These are phyloP conservation scores for Aquanectria penicillioides DNA, from an alignment of 2,329 filamentous ascomycete species.

Conservation along the genomic window DNA sequence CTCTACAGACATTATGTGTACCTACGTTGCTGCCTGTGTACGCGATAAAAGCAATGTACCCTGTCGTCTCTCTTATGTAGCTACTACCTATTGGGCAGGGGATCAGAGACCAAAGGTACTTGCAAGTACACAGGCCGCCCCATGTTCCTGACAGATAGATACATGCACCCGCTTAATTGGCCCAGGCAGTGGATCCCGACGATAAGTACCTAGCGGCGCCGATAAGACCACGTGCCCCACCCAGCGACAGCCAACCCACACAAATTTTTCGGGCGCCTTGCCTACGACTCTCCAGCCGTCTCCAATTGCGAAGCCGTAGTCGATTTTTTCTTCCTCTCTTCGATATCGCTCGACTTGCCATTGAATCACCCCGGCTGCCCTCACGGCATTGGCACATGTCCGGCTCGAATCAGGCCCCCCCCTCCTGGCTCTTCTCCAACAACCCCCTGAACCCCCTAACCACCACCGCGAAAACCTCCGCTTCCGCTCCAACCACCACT, in stretches of 20 bases:
- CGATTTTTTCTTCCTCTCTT: conserved; percentile 17
- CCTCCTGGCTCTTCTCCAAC: conserved; percentile 57
- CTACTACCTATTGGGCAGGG: not conserved
- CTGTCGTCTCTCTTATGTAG: not conserved
- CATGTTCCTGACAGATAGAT: not conserved
- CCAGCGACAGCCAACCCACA: conserved; percentile 28
- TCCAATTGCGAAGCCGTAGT: conserved; percentile 17
- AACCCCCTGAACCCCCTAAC: conserved; percentile 43
- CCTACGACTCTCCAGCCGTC: conserved; percentile 6
- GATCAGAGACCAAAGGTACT: not conserved
- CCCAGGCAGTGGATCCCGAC: not conserved
- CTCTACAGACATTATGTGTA: not conserved
- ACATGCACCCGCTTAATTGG: not conserved
- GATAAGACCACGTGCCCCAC: conserved; percentile 38
- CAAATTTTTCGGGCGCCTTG: conserved; percentile 38
- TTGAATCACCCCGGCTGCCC: conserved; percentile 13
- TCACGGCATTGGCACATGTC: conserved; percentile 45
- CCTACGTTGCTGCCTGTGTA: not conserved
- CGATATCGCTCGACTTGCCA: not conserved
- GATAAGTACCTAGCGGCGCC: conserved; percentile 28
- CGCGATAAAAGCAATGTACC: not conserved
- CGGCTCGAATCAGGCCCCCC: conserved; percentile 43
- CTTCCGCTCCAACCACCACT: conserved; percentile 21
- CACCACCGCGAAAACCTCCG: conserved; percentile 19
- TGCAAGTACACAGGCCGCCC: not conserved